Percentiles rank a stretch among this genome's conserved stretches.
Conservation (phyloP, 768 basidiomycete genomes). For the Amanita jacksonii region DNA sequence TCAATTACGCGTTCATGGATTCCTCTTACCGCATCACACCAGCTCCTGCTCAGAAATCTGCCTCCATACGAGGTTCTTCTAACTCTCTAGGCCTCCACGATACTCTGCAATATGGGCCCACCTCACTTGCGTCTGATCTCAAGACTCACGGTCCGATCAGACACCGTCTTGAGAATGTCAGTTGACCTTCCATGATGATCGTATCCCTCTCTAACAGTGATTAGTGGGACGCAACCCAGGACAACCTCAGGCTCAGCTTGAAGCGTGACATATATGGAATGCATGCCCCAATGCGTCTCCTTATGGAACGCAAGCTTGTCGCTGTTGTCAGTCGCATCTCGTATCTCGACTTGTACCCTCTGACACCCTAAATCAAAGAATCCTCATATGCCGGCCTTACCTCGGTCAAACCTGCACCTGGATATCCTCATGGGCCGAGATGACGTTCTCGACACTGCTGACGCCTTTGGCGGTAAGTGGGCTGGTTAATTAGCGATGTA, state of each 20-base stretch:
- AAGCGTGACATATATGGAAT: slow-evolving; percentile 80
- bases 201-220: neutral
- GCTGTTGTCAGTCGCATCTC: slow-evolving; percentile 42
- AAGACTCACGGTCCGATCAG: slow-evolving; percentile 53
- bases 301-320: slow-evolving; percentile 94
- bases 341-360: neutral
- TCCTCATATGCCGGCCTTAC: slow-evolving; percentile 54
- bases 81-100: slow-evolving; percentile 83
- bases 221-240: slow-evolving; percentile 93
- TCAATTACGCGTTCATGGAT: slow-evolving; percentile 17
- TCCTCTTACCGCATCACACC: slow-evolving; percentile 50
- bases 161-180: slow-evolving; percentile 68
- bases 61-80: slow-evolving; percentile 57
- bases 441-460: slow-evolving; percentile 66
- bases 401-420: slow-evolving; percentile 72
- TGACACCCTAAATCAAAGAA: slow-evolving; percentile 29
- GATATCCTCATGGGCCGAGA: slow-evolving; percentile 94
- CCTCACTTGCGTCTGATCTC: slow-evolving; percentile 69
- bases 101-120: slow-evolving; percentile 75
- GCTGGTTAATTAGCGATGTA: no score
- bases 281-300: slow-evolving; percentile 77
- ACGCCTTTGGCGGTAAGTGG: slow-evolving; percentile 68
- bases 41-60: slow-evolving; percentile 39
- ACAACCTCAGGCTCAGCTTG: slow-evolving; percentile 76
- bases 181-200: slow-evolving; percentile 16